Evolutionary conservation across 768 basidiomycete genomes (phyloP).

Genomic region (Hydnomerulius pinastri): DNA sequence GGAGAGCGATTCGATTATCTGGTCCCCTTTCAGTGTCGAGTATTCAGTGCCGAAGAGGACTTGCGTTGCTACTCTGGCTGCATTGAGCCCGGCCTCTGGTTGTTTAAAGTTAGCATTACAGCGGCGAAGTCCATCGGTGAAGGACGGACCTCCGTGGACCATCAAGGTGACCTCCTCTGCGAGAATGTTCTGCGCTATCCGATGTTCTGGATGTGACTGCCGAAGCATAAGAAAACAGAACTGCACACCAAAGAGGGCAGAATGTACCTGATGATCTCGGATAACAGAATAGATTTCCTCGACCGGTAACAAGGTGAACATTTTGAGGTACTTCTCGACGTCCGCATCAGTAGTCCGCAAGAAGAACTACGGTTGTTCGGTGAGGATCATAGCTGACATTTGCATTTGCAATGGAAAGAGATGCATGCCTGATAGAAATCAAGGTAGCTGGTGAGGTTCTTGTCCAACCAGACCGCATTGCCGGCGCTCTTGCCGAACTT

Average conservation of each 20-base stretch:
- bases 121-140: neutral
- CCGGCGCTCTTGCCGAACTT: constrained; percentile 99
- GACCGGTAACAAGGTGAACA: constrained; percentile 77
- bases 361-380: constrained; percentile 69
- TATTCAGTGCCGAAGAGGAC: constrained; percentile 44
- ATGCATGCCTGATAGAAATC: constrained; percentile 90
- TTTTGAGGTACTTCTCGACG: constrained; percentile 73
- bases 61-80: constrained; percentile 46
- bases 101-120: no score
- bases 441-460: constrained; percentile 74
- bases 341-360: constrained; percentile 78
- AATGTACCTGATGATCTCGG: constrained; percentile 55
- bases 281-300: constrained; percentile 59
- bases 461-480: constrained; percentile 92
- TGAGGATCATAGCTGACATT: neutral
- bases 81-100: constrained; percentile 42
- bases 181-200: constrained; percentile 51
- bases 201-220: constrained; percentile 36
- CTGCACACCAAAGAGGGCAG: neutral
- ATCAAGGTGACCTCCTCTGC: constrained; percentile 62
- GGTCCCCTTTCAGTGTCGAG: constrained; percentile 49
- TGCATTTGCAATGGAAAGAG: neutral
- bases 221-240: constrained; percentile 4
- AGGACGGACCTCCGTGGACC: constrained; percentile 54
- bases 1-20: constrained; percentile 61